Evolutionary conservation across 257 asterid genomes (phyloP), one percentile per base, ranked within the genome.

Genomic region (Solanum ossicruentum): DNA sequence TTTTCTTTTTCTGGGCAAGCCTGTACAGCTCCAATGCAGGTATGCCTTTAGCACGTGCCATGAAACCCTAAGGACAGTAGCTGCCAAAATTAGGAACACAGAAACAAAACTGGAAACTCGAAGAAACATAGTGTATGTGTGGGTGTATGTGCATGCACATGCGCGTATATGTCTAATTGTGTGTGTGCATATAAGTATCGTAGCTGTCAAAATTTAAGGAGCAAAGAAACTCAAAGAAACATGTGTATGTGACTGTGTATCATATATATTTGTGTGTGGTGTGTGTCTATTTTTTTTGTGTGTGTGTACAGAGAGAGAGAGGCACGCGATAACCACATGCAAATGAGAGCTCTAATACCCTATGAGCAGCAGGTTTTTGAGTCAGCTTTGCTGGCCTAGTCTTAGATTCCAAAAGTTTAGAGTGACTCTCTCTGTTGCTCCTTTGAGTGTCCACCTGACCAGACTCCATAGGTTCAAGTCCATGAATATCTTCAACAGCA

Each of bases 21-120:
- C 97, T 92, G 89, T 97, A 97, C 86, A 97, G 87, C 91, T 97
- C 99, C 88, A 94, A 87, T 70, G 98, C 98, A 32, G 99, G 98
- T 86, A 97, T 97, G 87, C 99, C 99, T 91, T 95, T 97, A 84
- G 99, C 99, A 82, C 99, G 99, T 71, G 96, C 93, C 99, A 97
- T 94, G 92, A 97, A 97, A 88, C 99, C 99, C 99, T 97, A 83
- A 45, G 83, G 85, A 80, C 47, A 85, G 88, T 85, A 39, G 82
- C 47, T 77, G 65, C 63, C 82, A 77, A 77, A 26, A 7, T 26
- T 77, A 77, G 65, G 47, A 77, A 47, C 26, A 2, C 28, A 77
- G 26, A 51, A 77, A 52, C 47, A 77, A 75, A 77, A 23, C 45
- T 49, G 82, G 26, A 77, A 77, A 51, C 82, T 77, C 41, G 45